phyloP scores from a whole-genome alignment of 768 basidiomycete species.

The Guyanaporus albipodus region DNA sequence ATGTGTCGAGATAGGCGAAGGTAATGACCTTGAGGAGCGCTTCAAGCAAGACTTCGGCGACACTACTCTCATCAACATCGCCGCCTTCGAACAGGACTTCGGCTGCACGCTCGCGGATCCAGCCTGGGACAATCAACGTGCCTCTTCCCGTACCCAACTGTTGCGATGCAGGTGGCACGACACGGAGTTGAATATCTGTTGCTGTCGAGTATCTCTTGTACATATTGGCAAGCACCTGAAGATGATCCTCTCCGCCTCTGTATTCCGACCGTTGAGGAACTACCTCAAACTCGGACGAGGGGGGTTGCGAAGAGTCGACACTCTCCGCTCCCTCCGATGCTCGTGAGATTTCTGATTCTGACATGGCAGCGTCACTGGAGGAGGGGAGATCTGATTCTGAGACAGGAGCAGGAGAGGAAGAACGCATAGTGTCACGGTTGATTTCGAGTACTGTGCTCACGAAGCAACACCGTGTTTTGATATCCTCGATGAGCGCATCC shows the following conservation, averaged over 20 bases:
- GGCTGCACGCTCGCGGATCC: slow-evolving; percentile 88
- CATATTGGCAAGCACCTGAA: slow-evolving; percentile 65
- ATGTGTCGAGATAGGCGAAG: background rate
- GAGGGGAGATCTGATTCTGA: slow-evolving; percentile 41
- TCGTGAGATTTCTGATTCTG: slow-evolving; percentile 66
- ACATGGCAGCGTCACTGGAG: slow-evolving; percentile 54
- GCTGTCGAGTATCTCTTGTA: slow-evolving; percentile 77
- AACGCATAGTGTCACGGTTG: slow-evolving; percentile 30
- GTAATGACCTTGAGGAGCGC: slow-evolving; percentile 64
- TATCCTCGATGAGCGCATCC: slow-evolving; percentile 79
- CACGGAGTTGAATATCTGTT: slow-evolving; percentile 65
- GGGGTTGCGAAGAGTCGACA: slow-evolving; percentile 43
- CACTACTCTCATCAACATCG: slow-evolving; percentile 81
- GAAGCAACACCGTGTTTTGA: slow-evolving; percentile 88
- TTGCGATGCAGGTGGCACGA: slow-evolving; percentile 62
- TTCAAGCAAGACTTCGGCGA: slow-evolving; percentile 79
- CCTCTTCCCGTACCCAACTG: slow-evolving; percentile 71
- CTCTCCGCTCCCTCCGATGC: slow-evolving; percentile 47
- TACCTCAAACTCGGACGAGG: slow-evolving; percentile 52
- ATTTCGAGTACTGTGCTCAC: slow-evolving; percentile 62
- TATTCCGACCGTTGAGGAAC: slow-evolving; percentile 34
- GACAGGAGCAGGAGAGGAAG: slow-evolving; percentile 27
- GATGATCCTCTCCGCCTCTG: slow-evolving; percentile 21
- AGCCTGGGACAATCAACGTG: slow-evolving; percentile 85
- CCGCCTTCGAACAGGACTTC: slow-evolving; percentile 90